Base-by-base conservation (phyloP, 768 basidiomycete species). In the Rhodocollybia butyracea region DNA sequence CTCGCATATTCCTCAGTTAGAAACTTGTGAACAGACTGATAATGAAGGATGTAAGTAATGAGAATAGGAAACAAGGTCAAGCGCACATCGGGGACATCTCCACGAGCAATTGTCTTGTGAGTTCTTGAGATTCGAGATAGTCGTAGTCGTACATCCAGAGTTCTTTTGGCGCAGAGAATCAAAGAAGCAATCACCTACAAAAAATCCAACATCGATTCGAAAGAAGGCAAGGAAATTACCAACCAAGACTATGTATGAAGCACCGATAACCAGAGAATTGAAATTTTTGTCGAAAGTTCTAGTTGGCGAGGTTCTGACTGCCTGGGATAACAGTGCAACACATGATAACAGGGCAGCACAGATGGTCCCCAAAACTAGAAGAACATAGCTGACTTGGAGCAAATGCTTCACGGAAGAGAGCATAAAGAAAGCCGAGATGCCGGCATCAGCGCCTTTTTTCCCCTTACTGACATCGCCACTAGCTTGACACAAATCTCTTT, bases 1-100 rank as follows among this genome's bases (percentile, higher is more conserved):
- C 90, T 85, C n/a, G 83, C 77, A 66, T 85, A 90, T 64, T 93
- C 90, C 64, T 86, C 85, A 50, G 78, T 74, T 55, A 91, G 80
- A 60, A 86, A 88, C 54, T 79, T 75, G 60, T 83, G 80, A 19
- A 91, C 86, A 5, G 76, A 66, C 89, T 91, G 36, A 29, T 61
- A 46, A 41, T 46, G 42, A 17, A 30, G 32, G 19, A 21, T 26
- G 2, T 27, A n/a, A 4, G 3, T 13, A 43, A n/a, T 47, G 41
- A 30, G 43, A 48, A 43, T 51, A 26, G 50, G 42, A 32, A 38
- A 27, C 13, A 26, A 21, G 36, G 46, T 32, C 43, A 29, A 52
- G 57, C 76, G 58, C 41, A 84, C 89, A 63, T 82, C 76, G 38
- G 89, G 86, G 21, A 85, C 73, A 58, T 89, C 86, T 10, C 72